Conservation (phyloP, 2,329 filamentous ascomycete species). For the Claviceps pazoutovae region DNA sequence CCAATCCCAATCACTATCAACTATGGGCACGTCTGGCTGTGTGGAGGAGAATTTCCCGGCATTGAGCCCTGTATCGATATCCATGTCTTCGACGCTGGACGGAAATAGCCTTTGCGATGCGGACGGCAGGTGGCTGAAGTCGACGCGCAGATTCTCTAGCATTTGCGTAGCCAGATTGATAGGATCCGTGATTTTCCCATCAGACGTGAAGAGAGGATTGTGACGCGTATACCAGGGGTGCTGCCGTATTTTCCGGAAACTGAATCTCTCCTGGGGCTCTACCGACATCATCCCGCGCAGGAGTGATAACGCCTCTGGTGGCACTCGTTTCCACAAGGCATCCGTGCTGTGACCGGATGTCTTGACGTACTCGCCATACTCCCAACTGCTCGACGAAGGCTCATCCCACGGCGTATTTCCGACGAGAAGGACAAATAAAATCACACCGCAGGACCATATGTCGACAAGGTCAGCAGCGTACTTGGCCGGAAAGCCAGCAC, state of each 20-base stretch:
- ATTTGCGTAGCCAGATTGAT: conserved; percentile 84
- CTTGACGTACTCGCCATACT: conserved; percentile 76
- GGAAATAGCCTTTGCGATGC: conserved; percentile 25
- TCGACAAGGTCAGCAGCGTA: conserved; percentile 74
- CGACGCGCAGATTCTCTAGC: conserved; percentile 81
- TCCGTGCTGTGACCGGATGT: conserved; percentile 72
- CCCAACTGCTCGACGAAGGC: conserved; percentile 72
- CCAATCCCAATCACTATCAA: conserved; percentile 74
- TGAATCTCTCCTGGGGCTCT: conserved; percentile 61
- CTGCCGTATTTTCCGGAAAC: conserved; percentile 70
- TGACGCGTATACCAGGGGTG: conserved; percentile 89
- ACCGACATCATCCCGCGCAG: conserved; percentile 88
- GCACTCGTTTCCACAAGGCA: conserved; percentile 71
- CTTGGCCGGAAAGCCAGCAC: conserved; percentile 28
- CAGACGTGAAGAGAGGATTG: conserved; percentile 61
- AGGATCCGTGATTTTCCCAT: conserved; percentile 65
- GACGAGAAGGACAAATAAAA: conserved; percentile 88
- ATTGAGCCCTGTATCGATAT: conserved; percentile 43
- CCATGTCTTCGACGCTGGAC: conserved; percentile 44
- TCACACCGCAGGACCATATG: conserved; percentile 95
- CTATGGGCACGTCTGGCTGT: conserved; percentile 66
- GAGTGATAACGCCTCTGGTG: conserved; percentile 60
- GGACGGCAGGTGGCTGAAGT: conserved; percentile 59
- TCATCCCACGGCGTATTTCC: conserved; percentile 98
- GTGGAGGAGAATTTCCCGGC: conserved; percentile 55